Conservation (phyloP, 1,139 yeast genomes). For the Hanseniaspora sp. region DNA sequence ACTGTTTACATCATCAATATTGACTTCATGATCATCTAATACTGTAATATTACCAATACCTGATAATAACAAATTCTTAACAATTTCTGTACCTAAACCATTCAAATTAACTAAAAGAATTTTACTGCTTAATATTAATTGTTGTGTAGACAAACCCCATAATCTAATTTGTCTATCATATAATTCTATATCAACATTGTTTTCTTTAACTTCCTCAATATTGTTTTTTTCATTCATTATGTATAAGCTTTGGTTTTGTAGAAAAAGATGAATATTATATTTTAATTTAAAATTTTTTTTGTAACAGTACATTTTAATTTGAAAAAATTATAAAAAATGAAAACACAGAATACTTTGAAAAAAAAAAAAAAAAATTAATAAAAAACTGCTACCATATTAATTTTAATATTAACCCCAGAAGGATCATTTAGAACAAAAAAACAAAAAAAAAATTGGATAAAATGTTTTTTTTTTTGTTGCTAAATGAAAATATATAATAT, state of each 20-base stretch:
- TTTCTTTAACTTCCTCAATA: slow-evolving; percentile 16
- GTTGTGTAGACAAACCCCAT: slow-evolving; percentile 95
- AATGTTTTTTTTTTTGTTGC: neutral
- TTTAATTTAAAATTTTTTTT: too few species aligned
- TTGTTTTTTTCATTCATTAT: neutral
- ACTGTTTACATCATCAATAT: slow-evolving; percentile 37
- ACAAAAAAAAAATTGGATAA: neutral
- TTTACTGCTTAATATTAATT: slow-evolving; percentile 61
- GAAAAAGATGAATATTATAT: too few species aligned
- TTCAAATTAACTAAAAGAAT: slow-evolving; percentile 59
- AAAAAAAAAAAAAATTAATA: too few species aligned
- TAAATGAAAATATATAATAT: too few species aligned
- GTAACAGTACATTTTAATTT: too few species aligned
- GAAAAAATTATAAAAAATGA: neutral
- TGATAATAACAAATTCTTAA: slow-evolving; percentile 77
- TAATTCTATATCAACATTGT: slow-evolving; percentile 70
- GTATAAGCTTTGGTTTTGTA: neutral
- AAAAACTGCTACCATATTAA: too few species aligned
- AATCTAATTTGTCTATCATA: slow-evolving; percentile 91
- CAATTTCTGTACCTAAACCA: slow-evolving; percentile 66
- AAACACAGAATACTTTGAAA: neutral
- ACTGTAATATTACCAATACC: slow-evolving; percentile 74
- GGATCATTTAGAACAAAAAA: neutral
- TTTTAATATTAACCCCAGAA: too few species aligned
- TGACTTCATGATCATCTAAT: slow-evolving; percentile 55